Conservation (phyloP, 495 filamentous ascomycete species). For the Choiromyces venosus region DNA sequence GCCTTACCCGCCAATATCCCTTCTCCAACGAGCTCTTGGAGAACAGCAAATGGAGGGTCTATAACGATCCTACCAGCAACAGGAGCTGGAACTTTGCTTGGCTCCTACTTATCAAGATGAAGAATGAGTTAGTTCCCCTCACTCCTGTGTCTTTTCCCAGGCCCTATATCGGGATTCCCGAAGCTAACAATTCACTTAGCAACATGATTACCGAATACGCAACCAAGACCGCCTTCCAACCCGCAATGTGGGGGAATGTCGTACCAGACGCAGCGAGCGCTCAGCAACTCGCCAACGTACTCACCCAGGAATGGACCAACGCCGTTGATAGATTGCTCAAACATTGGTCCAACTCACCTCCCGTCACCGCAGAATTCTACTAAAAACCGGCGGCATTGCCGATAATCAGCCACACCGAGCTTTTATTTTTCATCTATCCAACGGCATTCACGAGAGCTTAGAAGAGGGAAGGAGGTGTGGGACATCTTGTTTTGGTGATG, state of each 20-base stretch:
- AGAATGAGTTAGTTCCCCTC: slow-evolving; percentile 54
- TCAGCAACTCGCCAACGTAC: slow-evolving; percentile 57
- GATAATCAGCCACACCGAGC: not conserved
- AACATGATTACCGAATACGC: slow-evolving; percentile 58
- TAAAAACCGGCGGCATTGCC: slow-evolving; percentile 1
- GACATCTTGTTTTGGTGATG: not conserved
- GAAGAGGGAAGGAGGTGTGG: not conserved
- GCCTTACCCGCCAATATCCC: slow-evolving; percentile 64
- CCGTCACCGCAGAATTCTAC: slow-evolving; percentile 43
- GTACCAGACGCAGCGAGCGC: slow-evolving; percentile 53
- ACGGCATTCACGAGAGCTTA: not conserved
- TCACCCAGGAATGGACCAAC: slow-evolving; percentile 61
- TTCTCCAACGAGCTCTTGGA: slow-evolving; percentile 64
- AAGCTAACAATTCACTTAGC: slow-evolving; percentile 42
- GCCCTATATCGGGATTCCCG: not conserved
- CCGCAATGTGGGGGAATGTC: slow-evolving; percentile 67
- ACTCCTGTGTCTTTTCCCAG: not conserved
- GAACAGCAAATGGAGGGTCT: slow-evolving; percentile 61
- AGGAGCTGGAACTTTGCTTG: slow-evolving; percentile 75
- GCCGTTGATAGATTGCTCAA: slow-evolving; percentile 62
- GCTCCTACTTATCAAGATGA: slow-evolving; percentile 64
- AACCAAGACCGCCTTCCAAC: slow-evolving; percentile 53
- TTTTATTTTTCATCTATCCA: not conserved
- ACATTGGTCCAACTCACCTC: slow-evolving; percentile 58
- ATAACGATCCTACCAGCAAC: slow-evolving; percentile 58